Base-by-base conservation (phyloP, 257 asterid genomes). In the Lantana camara region DNA sequence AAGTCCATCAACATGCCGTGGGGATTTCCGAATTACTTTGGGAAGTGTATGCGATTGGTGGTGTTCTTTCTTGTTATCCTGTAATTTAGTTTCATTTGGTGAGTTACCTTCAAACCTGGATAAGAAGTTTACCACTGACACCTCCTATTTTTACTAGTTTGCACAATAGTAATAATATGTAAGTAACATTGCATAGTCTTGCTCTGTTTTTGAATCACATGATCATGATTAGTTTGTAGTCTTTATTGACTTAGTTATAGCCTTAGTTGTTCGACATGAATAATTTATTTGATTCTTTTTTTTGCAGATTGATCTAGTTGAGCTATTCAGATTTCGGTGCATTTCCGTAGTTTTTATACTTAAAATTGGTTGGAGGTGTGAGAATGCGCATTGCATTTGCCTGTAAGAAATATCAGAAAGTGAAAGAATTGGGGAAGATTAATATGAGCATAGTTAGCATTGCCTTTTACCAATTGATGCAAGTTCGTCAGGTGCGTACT, bases 391-490 rank as follows among this genome's bases (percentile, higher is more conserved):
- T 90, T 87, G 94, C 64, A 35, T 58, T 73, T 65, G 58, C 68
- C 14, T 58, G 65, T 35, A 81, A 66, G 75, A 77, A 78, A 75
- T 30, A 69, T 78, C 79, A 46, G 70, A 70, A 68, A 74, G 59
- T 59, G 9, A 79, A 73, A 63, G 59, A 77, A 73, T 63, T 72
- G 49, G 73, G 81, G 48, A 67, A 73, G 50, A 67, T 69, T 87
- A 90, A 80, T 65, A 90, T 90, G 97, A 76, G 74, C 76, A 72
- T 80, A 74, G 89, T 86, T 64, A 73, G 81, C 77, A 84, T 83
- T 76, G 96, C 91, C 67, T 85, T 82, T 74, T 79, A 81, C 77
- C 91, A 87, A 63, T 90, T 85, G 85, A 87, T 85, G 90, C 80
- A 85, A 87, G 92, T 90, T 90, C 77, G 90, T 19, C 97, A 90